These are phyloP conservation scores for Ophiocordyceps sinensis DNA, from an alignment of 2,329 filamentous ascomycete species.

Conservation along the genomic window DNA sequence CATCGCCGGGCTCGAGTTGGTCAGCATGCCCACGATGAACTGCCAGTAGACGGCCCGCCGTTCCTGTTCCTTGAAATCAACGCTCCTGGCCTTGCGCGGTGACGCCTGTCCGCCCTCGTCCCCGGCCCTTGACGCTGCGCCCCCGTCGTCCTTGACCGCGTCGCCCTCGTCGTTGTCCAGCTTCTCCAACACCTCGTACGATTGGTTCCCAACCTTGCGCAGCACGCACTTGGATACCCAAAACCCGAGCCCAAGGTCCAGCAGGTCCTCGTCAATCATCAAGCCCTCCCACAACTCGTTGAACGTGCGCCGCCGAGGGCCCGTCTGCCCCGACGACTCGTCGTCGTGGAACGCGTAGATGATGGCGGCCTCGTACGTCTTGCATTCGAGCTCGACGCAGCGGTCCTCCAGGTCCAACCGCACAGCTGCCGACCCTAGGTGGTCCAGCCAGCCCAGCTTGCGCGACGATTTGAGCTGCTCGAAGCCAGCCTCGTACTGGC, in stretches of 20 bases:
- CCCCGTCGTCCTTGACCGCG: slow-evolving; percentile 16
- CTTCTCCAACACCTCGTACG: slow-evolving; percentile 55
- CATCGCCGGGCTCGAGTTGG: slow-evolving; percentile 73
- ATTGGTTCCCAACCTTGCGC: slow-evolving; percentile 35
- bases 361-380: slow-evolving; percentile 75
- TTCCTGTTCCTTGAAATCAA: slow-evolving; percentile 51
- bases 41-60: slow-evolving; percentile 63
- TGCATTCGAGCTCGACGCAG: slow-evolving; percentile 54
- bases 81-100: slow-evolving; percentile 35
- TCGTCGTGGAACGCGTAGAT: slow-evolving; percentile 64
- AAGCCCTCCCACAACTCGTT: slow-evolving; percentile 42
- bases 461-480: slow-evolving; percentile 67
- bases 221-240: slow-evolving; percentile 60
- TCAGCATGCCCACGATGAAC: slow-evolving; percentile 91
- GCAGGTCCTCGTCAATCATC: slow-evolving; percentile 60
- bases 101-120: slow-evolving; percentile 19
- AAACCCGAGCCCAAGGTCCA: slow-evolving; percentile 52
- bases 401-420: slow-evolving; percentile 76
- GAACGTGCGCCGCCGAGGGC: slow-evolving; percentile 27
- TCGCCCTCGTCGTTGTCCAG: slow-evolving; percentile 25
- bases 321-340: slow-evolving; percentile 18
- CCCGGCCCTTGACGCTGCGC: slow-evolving; percentile 8
- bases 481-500: slow-evolving; percentile 61
- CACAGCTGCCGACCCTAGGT: slow-evolving; percentile 65
- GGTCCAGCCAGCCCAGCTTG: slow-evolving; percentile 79